Percentiles rank a stretch among this genome's conserved stretches.
Evolutionary conservation across 371 early-diverging fungal species (phyloP).

Genomic region (Entomophthora muscae): DNA sequence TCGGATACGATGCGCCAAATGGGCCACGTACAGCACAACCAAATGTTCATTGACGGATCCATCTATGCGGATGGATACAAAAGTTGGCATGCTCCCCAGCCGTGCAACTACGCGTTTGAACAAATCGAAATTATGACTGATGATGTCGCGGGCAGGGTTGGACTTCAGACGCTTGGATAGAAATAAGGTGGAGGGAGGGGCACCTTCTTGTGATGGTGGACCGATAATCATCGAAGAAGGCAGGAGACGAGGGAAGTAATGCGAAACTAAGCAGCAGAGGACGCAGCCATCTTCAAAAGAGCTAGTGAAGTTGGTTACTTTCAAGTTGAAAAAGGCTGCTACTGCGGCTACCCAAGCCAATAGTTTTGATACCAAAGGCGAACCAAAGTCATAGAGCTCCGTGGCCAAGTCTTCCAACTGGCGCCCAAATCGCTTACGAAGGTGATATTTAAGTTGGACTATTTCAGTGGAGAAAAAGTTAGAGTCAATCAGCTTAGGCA

Average conservation of each 20-base stretch:
- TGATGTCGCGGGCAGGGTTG: background rate
- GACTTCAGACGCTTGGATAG: background rate
- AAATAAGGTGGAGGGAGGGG: background rate
- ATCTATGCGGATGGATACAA: background rate
- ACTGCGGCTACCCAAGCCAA: background rate
- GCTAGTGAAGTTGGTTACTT: background rate
- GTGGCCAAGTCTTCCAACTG: background rate
- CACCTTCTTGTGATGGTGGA: background rate
- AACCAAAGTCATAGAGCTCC: background rate
- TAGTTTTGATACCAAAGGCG: background rate
- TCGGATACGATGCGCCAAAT: background rate
- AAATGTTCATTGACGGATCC: background rate
- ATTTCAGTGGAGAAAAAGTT: background rate
- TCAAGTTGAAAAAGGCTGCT: background rate
- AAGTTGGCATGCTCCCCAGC: background rate
- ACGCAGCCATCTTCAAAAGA: background rate
- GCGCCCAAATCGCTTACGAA: background rate
- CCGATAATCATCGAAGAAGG: background rate
- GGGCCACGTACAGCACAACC: background rate
- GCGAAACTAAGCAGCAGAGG: background rate
- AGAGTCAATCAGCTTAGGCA: slow-evolving; percentile 9
- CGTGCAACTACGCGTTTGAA: background rate
- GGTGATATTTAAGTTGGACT: background rate
- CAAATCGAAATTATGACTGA: slow-evolving; percentile 1
- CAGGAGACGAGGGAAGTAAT: background rate